phyloP scores from a whole-genome alignment of 345 rosid species.

The Gossypium longicalyx region DNA sequence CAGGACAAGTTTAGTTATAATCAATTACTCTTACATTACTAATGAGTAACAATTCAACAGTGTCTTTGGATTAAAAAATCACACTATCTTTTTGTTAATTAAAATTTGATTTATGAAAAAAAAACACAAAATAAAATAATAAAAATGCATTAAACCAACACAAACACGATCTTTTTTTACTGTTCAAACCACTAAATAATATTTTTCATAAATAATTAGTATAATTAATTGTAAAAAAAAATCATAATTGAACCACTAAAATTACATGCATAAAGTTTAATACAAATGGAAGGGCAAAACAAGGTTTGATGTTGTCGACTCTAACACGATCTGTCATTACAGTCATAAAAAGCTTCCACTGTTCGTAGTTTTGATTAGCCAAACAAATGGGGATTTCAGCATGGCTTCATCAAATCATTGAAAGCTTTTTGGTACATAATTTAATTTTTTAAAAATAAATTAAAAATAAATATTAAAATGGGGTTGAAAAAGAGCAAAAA shows the following conservation, averaged over 20 bases:
- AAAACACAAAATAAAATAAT: no score
- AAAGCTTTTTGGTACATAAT: not conserved
- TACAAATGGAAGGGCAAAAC: not conserved
- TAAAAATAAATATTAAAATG: not conserved
- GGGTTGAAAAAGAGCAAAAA: conserved; percentile 7
- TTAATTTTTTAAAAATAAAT: not conserved
- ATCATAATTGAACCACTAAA: not conserved
- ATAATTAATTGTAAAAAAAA: no score
- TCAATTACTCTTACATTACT: conserved; percentile 23
- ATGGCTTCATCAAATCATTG: conserved; percentile 31
- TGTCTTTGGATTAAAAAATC: no score
- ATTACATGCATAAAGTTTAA: not conserved
- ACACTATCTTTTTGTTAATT: no score
- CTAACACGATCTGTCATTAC: not conserved
- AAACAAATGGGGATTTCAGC: conserved; percentile 8
- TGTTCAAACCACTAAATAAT: no score
- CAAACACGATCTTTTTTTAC: no score
- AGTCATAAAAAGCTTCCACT: not conserved
- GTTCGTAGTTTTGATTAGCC: conserved; percentile 15
- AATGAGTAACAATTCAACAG: conserved; percentile 16
- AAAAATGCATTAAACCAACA: no score
- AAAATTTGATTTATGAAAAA: no score
- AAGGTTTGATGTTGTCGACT: not conserved
- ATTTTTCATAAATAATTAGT: no score
- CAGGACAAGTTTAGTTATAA: not conserved